Evolutionary conservation across 1,139 yeast species (phyloP), one percentile per base, ranked within the genome.

Genomic region (Yamadazyma songkhlaensis): DNA sequence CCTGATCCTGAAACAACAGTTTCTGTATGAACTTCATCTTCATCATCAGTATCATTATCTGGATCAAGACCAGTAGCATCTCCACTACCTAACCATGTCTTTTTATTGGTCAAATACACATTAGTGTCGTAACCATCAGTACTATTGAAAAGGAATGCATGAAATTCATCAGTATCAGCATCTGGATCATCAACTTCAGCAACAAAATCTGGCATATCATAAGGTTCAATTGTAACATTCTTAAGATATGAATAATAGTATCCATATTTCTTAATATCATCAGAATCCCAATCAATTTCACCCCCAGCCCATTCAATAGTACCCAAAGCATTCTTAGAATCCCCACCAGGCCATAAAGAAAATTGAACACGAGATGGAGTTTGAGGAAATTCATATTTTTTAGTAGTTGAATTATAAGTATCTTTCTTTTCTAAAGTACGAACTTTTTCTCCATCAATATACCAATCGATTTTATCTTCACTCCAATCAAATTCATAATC

Each of bases 221-320:
- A 84, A 50, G 95, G 76, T 31, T 77, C 72, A 35, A 88, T 73
- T 9, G 73, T 64, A 27, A 87, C 67, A 35, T 75, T 73, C 52
- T 81, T 72, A 36, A 89, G 52, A 43, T 76, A 71, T 27, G 85
- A 81, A 55, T 79, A 87, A 63, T 79, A 82, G 65, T 88, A 89
- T 21, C 97, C 96, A 36, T 82, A 76, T 42, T 84, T 67, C 43
- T 69, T 52, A 44, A 88, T 78, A 60, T 88, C 96, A 5, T 70
- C 60, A 24, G 92, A 74, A 58, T 82, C 64, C 97, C 97, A 90
- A 65, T 88, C 76, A 42, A 89, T 78, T 5, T 54, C 65, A 55
- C 97, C 97, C 57, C 97, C 97, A 27, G 97, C 95, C 97, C 97
- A 90, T 48, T 77, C 84, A 46, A 82, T 72, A 12, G 97, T 90